phyloP scores from a whole-genome alignment of 2,329 filamentous ascomycete species.

The Didymella sp. region DNA sequence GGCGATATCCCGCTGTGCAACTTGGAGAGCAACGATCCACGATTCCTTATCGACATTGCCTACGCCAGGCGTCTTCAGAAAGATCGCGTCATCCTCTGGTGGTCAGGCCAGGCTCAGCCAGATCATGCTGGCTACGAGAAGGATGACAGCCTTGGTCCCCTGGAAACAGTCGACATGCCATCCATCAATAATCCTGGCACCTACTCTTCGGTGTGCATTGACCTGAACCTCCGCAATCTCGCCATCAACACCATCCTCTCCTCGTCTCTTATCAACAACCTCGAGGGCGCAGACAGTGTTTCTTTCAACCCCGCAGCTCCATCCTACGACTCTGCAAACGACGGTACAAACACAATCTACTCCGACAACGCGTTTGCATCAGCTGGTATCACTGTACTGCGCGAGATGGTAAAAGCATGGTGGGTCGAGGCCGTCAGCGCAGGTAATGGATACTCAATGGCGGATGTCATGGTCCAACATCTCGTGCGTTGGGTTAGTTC shows the following conservation, averaged over 20 bases:
- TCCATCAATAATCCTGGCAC: slow-evolving; percentile 91
- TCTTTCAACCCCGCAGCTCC: slow-evolving; percentile 80
- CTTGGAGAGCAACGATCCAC: slow-evolving; percentile 89
- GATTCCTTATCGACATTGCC: slow-evolving; percentile 93
- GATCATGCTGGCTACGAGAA: slow-evolving; percentile 96
- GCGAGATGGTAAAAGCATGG: slow-evolving; percentile 99
- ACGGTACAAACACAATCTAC: slow-evolving; percentile 73
- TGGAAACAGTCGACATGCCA: slow-evolving; percentile 91
- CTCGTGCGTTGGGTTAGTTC: slow-evolving; percentile 96
- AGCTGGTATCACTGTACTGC: slow-evolving; percentile 85
- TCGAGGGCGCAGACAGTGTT: slow-evolving; percentile 86
- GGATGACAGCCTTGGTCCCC: slow-evolving; percentile 81
- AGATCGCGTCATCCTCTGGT: slow-evolving; percentile 96
- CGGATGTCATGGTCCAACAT: slow-evolving; percentile 96
- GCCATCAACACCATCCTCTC: slow-evolving; percentile 98
- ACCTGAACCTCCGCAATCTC: slow-evolving; percentile 90
- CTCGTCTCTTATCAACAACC: slow-evolving; percentile 93
- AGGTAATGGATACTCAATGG: slow-evolving; percentile 73
- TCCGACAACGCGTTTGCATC: slow-evolving; percentile 93
- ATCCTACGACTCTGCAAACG: slow-evolving; percentile 64
- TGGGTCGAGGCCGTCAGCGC: slow-evolving; percentile 93
- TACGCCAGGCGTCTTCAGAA: slow-evolving; percentile 90
- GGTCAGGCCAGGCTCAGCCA: slow-evolving; percentile 84
- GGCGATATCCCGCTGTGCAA: slow-evolving; percentile 96
- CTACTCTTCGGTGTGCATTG: slow-evolving; percentile 95